A percentile compares a stretch with the other conserved stretches of the same genome.
These are phyloP conservation scores for Phoma sp. DNA, from an alignment of 2,329 filamentous ascomycete species.

Conservation along the genomic window DNA sequence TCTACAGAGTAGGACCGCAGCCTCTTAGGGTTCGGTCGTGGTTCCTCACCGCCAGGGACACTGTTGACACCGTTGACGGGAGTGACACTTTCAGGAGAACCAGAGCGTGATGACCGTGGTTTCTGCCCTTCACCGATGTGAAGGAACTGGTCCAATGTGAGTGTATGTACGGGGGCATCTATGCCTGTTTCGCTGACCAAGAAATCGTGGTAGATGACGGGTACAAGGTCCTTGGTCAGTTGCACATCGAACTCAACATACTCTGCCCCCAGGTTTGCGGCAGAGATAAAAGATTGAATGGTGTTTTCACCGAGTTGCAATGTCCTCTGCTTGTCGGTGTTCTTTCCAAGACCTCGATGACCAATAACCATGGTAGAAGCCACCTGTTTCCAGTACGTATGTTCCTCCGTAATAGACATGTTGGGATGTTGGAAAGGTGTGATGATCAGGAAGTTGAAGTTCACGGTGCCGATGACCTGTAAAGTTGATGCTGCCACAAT, in stretches of 20 bases:
- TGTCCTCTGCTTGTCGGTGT: conserved; percentile 80
- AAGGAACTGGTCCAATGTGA: conserved; percentile 94
- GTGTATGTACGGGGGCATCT: conserved; percentile 92
- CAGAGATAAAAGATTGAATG: conserved; percentile 92
- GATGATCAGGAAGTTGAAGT: conserved; percentile 96
- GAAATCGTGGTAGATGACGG: conserved; percentile 98
- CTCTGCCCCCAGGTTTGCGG: conserved; percentile 85
- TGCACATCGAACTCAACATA: conserved; percentile 87
- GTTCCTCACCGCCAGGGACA: conserved; percentile 22
- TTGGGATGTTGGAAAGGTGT: conserved; percentile 94
- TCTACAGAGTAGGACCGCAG: conserved; percentile 68
- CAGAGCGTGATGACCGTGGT: conserved; percentile 56
- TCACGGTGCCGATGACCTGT: conserved; percentile 92
- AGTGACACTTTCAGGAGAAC: conserved; percentile 51
- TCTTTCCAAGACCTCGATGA: conserved; percentile 83
- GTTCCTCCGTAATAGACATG: conserved; percentile 87
- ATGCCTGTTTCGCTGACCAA: conserved; percentile 97
- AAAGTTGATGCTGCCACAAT: conserved; percentile 82
- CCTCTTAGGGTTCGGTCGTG: conserved; percentile 39
- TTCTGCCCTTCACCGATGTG: conserved; percentile 74
- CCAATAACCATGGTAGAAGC: conserved; percentile 84
- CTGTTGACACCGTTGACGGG: conserved; percentile 20
- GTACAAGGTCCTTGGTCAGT: conserved; percentile 97
- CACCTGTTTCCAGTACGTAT: conserved; percentile 96
- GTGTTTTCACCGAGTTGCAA: conserved; percentile 97